Percentiles rank a stretch among this genome's conserved stretches.
Conservation (phyloP, 1,284 basidiomycete species). For the Trametes pubescens region DNA sequence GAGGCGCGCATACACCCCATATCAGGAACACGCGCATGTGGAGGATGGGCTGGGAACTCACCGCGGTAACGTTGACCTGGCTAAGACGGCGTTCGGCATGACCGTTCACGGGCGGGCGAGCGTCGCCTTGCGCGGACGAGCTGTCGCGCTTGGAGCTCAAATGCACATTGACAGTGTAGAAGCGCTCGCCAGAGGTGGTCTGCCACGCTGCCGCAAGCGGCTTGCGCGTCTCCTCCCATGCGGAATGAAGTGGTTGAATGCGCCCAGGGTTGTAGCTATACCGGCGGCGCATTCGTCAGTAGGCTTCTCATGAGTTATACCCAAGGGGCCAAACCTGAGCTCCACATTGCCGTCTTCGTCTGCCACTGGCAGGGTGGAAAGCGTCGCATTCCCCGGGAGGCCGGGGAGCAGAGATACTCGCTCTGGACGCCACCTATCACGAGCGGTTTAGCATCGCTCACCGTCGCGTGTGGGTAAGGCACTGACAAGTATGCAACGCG, state of each 20-base stretch:
- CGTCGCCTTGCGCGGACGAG: constrained; percentile 61
- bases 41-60: constrained; percentile 35
- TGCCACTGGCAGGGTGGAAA: constrained; percentile 29
- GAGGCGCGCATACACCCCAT: constrained; percentile 2
- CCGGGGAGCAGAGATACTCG: constrained; percentile 40
- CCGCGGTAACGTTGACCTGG: constrained; percentile 62
- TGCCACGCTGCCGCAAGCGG: constrained; percentile 68
- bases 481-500: constrained; percentile 62
- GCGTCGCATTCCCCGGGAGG: constrained; percentile 37
- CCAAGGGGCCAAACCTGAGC: constrained; percentile 19
- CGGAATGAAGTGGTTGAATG: constrained; percentile 62
- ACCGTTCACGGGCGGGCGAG: constrained; percentile 66
- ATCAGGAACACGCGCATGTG: not conserved
- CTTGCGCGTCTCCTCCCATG: constrained; percentile 69
- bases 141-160: constrained; percentile 67
- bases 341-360: constrained; percentile 32
- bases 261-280: constrained; percentile 68
- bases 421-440: constrained; percentile 39
- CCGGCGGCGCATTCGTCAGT: not conserved
- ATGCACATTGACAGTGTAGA: constrained; percentile 71
- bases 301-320: not conserved
- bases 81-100: constrained; percentile 55
- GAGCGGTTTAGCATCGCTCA: not conserved
- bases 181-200: constrained; percentile 52
- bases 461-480: constrained; percentile 3